Percentiles rank a stretch among this genome's conserved stretches.
phyloP scores from a whole-genome alignment of 768 basidiomycete genomes.

The Phlebiopsis flavidoalba region DNA sequence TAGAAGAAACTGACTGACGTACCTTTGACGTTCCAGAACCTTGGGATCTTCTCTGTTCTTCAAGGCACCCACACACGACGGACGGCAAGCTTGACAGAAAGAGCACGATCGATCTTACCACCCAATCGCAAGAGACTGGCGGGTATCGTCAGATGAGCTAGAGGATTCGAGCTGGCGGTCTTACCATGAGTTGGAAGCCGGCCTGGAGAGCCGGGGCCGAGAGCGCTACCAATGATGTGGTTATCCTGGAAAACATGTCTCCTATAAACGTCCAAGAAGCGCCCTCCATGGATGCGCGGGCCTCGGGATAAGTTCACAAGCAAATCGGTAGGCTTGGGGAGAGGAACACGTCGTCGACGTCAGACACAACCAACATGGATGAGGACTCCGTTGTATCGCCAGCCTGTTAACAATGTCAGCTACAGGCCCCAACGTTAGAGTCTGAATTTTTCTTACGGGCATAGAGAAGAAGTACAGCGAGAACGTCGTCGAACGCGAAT shows the following conservation, averaged over 20 bases:
- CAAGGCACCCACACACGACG: constrained; percentile 81
- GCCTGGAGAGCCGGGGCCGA: constrained; percentile 95
- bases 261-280: constrained; percentile 77
- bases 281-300: constrained; percentile 73
- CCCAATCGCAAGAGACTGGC: constrained; percentile 85
- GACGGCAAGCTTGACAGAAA: constrained; percentile 85
- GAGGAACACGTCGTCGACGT: constrained; percentile 96
- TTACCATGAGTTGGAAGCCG: constrained; percentile 90
- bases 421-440: neutral
- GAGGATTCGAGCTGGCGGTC: constrained; percentile 6
- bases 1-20: neutral
- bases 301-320: constrained; percentile 90
- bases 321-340: constrained; percentile 95
- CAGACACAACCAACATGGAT: constrained; percentile 97
- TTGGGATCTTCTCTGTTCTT: constrained; percentile 98
- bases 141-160: neutral
- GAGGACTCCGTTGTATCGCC: constrained; percentile 72
- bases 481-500: constrained; percentile 88
- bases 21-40: constrained; percentile 89
- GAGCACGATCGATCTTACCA: constrained; percentile 86
- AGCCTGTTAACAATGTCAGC: constrained; percentile 34
- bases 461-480: constrained; percentile 97
- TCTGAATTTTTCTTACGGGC: constrained; percentile 46
- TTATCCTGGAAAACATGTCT: constrained; percentile 99
- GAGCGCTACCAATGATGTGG: constrained; percentile 84